A percentile compares a stretch with the other conserved stretches of the same genome.
phyloP scores from a whole-genome alignment of 768 basidiomycete species.

The Russula dissimulans region DNA sequence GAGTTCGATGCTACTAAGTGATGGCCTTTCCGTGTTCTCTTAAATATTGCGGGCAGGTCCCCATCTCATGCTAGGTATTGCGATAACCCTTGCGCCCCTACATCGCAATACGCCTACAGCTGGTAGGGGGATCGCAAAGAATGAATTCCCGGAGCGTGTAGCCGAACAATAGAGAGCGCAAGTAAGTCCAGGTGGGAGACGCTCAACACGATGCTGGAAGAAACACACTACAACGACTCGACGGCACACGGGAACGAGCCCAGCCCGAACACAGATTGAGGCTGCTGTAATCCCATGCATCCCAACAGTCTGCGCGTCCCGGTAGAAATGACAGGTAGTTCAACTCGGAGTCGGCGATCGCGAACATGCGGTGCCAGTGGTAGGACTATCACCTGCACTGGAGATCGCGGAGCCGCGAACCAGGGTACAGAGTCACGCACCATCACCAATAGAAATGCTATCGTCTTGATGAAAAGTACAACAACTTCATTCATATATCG shows the following conservation, averaged over 20 bases:
- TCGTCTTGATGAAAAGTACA: neutral
- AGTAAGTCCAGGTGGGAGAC: neutral
- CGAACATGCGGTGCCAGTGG: too few relatives aligned
- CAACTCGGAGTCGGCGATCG: too few relatives aligned
- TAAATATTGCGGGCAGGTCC: neutral
- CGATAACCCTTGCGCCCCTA: neutral
- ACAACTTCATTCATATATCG: too few relatives aligned
- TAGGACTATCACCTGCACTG: too few relatives aligned
- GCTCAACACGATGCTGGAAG: neutral
- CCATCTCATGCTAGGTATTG: neutral
- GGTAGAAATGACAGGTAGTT: neutral
- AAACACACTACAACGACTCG: neutral
- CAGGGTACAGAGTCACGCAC: neutral
- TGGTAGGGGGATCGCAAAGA: neutral
- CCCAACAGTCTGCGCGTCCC: slow-evolving; percentile 3
- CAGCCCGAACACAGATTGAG: neutral
- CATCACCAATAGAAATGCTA: too few relatives aligned
- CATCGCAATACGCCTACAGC: neutral
- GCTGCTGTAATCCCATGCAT: neutral
- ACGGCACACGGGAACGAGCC: too few relatives aligned
- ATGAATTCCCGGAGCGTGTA: neutral
- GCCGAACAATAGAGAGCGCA: neutral
- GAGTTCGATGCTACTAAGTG: neutral
- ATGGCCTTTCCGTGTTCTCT: neutral
- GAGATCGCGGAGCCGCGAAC: neutral